Conservation (phyloP, 2,329 filamentous ascomycete genomes). For the Colletotrichum sojae region DNA sequence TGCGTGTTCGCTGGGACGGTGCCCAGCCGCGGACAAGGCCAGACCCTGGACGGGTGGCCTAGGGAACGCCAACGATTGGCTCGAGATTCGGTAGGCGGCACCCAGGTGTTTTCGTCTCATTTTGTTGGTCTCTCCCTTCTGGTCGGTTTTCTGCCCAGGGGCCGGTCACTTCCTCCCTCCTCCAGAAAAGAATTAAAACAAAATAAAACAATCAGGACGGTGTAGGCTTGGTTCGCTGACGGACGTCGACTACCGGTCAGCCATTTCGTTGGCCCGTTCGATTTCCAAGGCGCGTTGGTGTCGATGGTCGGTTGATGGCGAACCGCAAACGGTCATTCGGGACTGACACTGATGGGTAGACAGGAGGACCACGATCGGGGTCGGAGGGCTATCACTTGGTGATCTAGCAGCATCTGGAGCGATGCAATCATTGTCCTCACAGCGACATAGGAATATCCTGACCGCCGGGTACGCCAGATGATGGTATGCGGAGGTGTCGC, state of each 20-base stretch:
- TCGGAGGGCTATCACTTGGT: slow-evolving; percentile 2
- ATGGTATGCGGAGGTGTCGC: not conserved
- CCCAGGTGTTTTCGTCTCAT: slow-evolving; percentile 34
- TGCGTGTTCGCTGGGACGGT: slow-evolving; percentile 35
- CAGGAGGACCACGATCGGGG: not conserved
- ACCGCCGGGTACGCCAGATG: not conserved
- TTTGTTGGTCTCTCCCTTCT: slow-evolving; percentile 14
- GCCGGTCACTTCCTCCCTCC: not conserved
- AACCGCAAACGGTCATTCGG: slow-evolving; percentile 23
- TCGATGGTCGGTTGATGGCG: slow-evolving; percentile 13
- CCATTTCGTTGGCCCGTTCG: slow-evolving; percentile 17
- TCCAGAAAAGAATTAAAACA: not conserved
- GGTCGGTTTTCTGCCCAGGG: slow-evolving; percentile 14
- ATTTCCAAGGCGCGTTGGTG: slow-evolving; percentile 7
- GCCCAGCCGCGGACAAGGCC: slow-evolving; percentile 27
- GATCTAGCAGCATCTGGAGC: not conserved
- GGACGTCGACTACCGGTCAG: slow-evolving; percentile 1
- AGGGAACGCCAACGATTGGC: slow-evolving; percentile 32
- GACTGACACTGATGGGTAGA: slow-evolving; percentile 13
- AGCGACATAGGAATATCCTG: not conserved
- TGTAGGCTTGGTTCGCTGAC: not conserved
- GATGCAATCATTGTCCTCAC: not conserved
- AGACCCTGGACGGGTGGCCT: slow-evolving; percentile 29
- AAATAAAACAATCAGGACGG: not conserved
- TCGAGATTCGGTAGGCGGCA: slow-evolving; percentile 30